phyloP scores from a whole-genome alignment of 225 moss, liverwort and hornwort genomes.

The Takakia lepidozioides region DNA sequence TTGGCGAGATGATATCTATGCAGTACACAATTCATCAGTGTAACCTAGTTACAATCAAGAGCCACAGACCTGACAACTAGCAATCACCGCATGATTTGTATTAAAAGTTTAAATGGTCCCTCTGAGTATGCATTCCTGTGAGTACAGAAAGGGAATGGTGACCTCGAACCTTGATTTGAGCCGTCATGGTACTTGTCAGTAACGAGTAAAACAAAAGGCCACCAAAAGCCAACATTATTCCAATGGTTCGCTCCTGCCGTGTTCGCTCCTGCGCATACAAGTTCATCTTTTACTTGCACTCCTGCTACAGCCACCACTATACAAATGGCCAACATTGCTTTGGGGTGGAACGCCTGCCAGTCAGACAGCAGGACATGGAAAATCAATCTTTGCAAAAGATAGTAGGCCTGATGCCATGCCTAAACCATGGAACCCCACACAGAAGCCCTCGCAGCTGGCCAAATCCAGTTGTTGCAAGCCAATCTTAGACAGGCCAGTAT shows the following conservation, averaged over 20 bases:
- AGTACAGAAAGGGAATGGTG: no score
- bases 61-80: background rate
- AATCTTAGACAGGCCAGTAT: no score
- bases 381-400: no score
- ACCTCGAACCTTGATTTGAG: constrained; percentile 53
- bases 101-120: no score
- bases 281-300: constrained; percentile 10
- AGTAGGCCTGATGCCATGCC: no score
- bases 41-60: background rate
- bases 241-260: constrained; percentile 55
- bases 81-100: background rate
- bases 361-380: no score
- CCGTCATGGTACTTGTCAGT: constrained; percentile 70
- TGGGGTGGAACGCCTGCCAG: background rate
- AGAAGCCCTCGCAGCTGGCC: no score
- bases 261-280: constrained; percentile 40
- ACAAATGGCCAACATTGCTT: constrained; percentile 7
- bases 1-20: background rate
- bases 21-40: background rate
- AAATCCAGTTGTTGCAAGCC: background rate
- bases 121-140: no score
- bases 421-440: no score
- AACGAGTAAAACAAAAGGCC: constrained; percentile 67
- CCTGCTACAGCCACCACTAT: background rate
- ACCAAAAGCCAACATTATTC: constrained; percentile 57